Evolutionary conservation across 225 moss, liverwort and hornwort species (phyloP), one percentile per base, ranked within the genome.

Genomic region (Thuidium tamariscinum): DNA sequence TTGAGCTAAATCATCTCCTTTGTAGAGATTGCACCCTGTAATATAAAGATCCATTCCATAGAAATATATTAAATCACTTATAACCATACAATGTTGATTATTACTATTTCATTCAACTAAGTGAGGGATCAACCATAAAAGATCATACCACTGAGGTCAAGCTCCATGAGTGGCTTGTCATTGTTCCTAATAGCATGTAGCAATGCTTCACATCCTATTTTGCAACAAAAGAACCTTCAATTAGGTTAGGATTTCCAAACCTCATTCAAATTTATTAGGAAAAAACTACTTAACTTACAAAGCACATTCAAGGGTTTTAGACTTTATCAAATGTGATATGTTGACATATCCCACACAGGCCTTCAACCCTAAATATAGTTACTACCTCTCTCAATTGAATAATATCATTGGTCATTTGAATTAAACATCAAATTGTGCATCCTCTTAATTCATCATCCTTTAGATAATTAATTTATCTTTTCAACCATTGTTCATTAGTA

Each of bases 11-110:
- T 92, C 92, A 71, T 93, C 91, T 79, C 92, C 93, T 84, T 51
- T 93, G 72, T 87, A 79, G 81, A 93, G 92, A 70, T 93, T 92
- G 90, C 93, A 93, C 64, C 93, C 93, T 93, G 79, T 34, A 44
- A 22, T 32, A 74, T 10, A 61, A 74, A 82, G 48, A 77, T 64
- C 25, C 77, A 91, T 81, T 80, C 59, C 82, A 37, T 39, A 71
- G 15, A 42, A 80, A 32, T 52, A 48, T 70, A 26, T 62, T 86
- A 39, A 78, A 88, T 29, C n/a, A n/a, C 49, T 39, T 67, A 6
- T 14, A 64, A 72, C 25, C 42, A 70, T 29, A n/a, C 34, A 29
- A 7, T 44, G 62, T n/a, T 77, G 29, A 49, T 37, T 57, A 20
- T 65, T 61, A 30, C 3, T 41, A 30, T 34, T 74, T 42, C 7